Conservation (phyloP, 768 basidiomycete species). For the Leccinum variicolor region DNA sequence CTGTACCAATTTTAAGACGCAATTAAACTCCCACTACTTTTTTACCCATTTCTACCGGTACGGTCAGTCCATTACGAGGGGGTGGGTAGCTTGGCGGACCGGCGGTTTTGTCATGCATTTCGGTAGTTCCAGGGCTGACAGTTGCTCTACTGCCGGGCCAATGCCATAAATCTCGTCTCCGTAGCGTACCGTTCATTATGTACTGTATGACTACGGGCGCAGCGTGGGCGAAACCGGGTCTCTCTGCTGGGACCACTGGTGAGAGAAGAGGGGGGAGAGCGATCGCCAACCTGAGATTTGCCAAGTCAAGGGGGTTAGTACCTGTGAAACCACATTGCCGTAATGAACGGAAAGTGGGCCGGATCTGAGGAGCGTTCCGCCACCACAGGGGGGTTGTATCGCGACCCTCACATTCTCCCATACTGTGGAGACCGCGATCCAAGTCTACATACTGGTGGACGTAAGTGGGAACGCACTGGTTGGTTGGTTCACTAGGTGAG, state of each 20-base stretch:
- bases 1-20: not conserved
- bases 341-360: slow-evolving; percentile 21
- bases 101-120: slow-evolving; percentile 13
- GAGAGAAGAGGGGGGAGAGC: slow-evolving; percentile 2
- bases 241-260: not conserved
- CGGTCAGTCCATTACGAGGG: slow-evolving; percentile 19
- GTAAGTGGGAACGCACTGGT: slow-evolving; percentile 10
- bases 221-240: not conserved
- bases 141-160: not conserved
- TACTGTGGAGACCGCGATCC: not conserved
- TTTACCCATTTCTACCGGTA: slow-evolving; percentile 14
- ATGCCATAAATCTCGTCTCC: not conserved
- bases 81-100: slow-evolving; percentile 12
- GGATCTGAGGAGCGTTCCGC: slow-evolving; percentile 17
- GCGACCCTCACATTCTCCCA: slow-evolving; percentile 6
- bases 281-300: slow-evolving; percentile 26
- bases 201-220: slow-evolving; percentile 5
- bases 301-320: slow-evolving; percentile 1
- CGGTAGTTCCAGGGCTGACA: slow-evolving; percentile 7
- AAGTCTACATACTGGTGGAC: slow-evolving; percentile 4
- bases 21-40: not conserved
- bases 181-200: slow-evolving; percentile 9
- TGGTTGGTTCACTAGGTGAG: not conserved
- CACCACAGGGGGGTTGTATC: slow-evolving; percentile 9
- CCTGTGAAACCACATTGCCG: slow-evolving; percentile 20